Base-by-base conservation (phyloP, 1,284 basidiomycete species). In the Melampsora larici-populina region DNA sequence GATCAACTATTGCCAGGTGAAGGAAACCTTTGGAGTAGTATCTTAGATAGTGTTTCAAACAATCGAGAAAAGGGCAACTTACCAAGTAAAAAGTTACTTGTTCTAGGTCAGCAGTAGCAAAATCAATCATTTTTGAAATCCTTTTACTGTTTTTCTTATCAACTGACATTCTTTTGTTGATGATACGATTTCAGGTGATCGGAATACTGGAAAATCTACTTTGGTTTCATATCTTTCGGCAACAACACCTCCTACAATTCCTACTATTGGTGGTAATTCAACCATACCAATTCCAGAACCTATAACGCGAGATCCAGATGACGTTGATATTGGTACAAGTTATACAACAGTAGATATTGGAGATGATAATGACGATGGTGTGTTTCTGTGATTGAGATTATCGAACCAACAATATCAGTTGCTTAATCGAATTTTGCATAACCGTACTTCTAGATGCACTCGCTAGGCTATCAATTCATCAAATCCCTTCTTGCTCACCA, bases 331-430 rank as follows among this genome's bases (percentile, higher is more conserved):
- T 84, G 91, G 92, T 0, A 84, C 95, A 78, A 92, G 92, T 46
- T 96, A 94, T 82, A 90, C 94, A 81, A 93, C 92, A 87, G 87
- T 91, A 15, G 90, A 94, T 82, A 88, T 94, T 51, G 86, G 89
- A 77, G 92, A 94, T 81, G 93, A 94, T 49, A 91, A 88, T 2
- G 93, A 95, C 81, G 92, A 94, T 88, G 93, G 77, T 80, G 88
- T 85, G 17, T 8, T 58, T 6, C 17, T 43, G 40, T 13, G 40
- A 43, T 43, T 4, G 11, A 43, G 7, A 43, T 43, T 13, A 43
- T 43, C 33, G 40, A 8, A 66, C 36, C 26, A 33, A 79, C 70
- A 5, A 60, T 3, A 60, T 17, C 6, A 36, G 5, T 70, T 40
- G 21, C 0, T 8, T 8, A 33, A 21, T n/a, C 11, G 9, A 11